Percentiles rank a stretch among this genome's conserved stretches.
Conservation (phyloP, 495 filamentous ascomycete species). For the Penicillium antarcticum region DNA sequence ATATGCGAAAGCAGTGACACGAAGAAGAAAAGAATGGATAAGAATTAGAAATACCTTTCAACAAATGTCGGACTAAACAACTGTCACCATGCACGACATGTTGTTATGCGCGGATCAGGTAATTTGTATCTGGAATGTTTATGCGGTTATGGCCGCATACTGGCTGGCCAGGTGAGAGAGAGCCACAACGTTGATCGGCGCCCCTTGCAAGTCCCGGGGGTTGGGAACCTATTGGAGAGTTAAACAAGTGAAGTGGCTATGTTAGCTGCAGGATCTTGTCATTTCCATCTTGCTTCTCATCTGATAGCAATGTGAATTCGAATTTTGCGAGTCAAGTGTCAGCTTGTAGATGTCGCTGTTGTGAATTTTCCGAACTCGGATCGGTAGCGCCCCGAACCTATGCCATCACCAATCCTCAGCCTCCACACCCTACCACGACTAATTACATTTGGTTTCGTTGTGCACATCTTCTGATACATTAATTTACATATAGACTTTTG, state of each 20-base stretch:
- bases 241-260: no score
- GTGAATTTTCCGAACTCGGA: no score
- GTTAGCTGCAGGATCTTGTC: no score
- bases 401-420: no score
- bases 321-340: no score
- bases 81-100: not conserved
- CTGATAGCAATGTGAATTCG: no score
- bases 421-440: no score
- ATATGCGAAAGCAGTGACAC: not conserved
- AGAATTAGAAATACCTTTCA: not conserved
- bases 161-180: not conserved
- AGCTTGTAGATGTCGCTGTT: no score
- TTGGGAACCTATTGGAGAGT: not conserved
- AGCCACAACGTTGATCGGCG: not conserved
- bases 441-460: no score
- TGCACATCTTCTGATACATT: no score
- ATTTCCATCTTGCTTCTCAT: not conserved
- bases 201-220: slow-evolving; percentile 9
- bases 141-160: not conserved
- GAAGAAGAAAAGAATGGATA: not conserved
- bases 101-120: slow-evolving; percentile 8
- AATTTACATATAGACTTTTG: no score
- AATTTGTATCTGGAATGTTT: slow-evolving; percentile 6
- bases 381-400: no score
- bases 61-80: not conserved